These are phyloP conservation scores for Silybum marianum DNA, from an alignment of 129 eudicot genomes.

Conservation along the genomic window DNA sequence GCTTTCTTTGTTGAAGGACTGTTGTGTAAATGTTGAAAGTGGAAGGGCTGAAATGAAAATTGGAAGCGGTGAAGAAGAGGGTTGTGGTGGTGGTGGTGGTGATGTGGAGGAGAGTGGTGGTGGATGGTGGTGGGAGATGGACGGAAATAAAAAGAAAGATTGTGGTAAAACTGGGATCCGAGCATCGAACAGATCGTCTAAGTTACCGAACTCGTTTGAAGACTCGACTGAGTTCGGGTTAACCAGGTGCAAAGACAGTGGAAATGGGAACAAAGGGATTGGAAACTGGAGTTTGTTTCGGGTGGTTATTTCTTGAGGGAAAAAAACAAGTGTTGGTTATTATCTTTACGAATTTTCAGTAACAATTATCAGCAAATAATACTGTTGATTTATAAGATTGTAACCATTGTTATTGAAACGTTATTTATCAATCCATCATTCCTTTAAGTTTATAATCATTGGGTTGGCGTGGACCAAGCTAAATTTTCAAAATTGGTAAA, in stretches of 20 bases:
- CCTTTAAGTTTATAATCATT: neutral
- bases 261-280: slow-evolving; percentile 45
- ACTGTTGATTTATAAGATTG: neutral
- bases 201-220: slow-evolving; percentile 3
- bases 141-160: slow-evolving; percentile 27
- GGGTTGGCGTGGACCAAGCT: neutral
- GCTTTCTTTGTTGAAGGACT: slow-evolving; percentile 46
- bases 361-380: neutral
- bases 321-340: neutral
- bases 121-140: slow-evolving; percentile 28
- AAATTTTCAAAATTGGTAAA: slow-evolving; percentile 22
- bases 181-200: neutral
- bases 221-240: slow-evolving; percentile 16
- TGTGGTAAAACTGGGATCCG: slow-evolving; percentile 34
- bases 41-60: slow-evolving; percentile 24
- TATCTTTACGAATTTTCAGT: neutral
- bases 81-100: slow-evolving; percentile 15
- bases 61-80: slow-evolving; percentile 19
- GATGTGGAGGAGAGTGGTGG: slow-evolving; percentile 30
- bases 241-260: slow-evolving; percentile 58
- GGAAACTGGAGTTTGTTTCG: slow-evolving; percentile 60
- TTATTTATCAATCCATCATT: neutral
- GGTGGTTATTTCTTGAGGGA: slow-evolving; percentile 56
- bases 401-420: neutral
- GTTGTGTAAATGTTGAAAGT: slow-evolving; percentile 13